Percentiles rank a stretch among this genome's conserved stretches.
phyloP scores from a whole-genome alignment of 2,329 filamentous ascomycete genomes.

The Thielaviopsis cerberus region DNA sequence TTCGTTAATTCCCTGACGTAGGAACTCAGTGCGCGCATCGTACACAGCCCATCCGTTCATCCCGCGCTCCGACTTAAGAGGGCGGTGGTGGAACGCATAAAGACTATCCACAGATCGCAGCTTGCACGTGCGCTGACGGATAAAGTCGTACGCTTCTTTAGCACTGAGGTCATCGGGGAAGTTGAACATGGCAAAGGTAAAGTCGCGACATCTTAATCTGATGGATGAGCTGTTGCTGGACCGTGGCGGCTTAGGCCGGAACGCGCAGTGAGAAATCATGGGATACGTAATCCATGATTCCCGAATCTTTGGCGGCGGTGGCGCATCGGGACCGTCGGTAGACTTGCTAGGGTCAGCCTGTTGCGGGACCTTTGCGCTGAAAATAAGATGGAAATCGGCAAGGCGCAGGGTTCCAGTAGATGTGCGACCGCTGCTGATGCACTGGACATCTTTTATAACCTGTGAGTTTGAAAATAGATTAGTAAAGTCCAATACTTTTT shows the following conservation, averaged over 20 bases:
- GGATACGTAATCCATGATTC: constrained; percentile 92
- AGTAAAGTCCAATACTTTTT: not conserved
- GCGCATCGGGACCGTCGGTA: constrained; percentile 12
- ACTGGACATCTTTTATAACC: constrained; percentile 40
- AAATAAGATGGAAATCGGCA: constrained; percentile 43
- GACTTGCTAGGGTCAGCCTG: constrained; percentile 13
- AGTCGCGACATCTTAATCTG: constrained; percentile 77
- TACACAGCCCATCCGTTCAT: constrained; percentile 73
- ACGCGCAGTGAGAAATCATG: constrained; percentile 65
- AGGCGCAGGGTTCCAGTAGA: constrained; percentile 39
- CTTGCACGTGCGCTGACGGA: constrained; percentile 64
- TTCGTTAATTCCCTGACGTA: constrained; percentile 67
- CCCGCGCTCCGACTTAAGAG: constrained; percentile 52
- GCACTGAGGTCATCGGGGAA: constrained; percentile 58
- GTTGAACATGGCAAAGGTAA: constrained; percentile 82
- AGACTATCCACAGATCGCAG: constrained; percentile 71
- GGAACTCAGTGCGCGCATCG: constrained; percentile 69
- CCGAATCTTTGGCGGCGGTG: constrained; percentile 22
- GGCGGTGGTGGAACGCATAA: constrained; percentile 73
- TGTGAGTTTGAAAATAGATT: constrained; percentile 13
- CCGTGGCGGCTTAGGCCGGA: constrained; percentile 52
- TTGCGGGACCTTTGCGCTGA: constrained; percentile 26
- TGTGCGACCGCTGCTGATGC: constrained; percentile 39
- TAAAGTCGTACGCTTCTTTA: constrained; percentile 71
- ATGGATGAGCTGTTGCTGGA: constrained; percentile 63